Evolutionary conservation across 148 eudicot genomes (phyloP), one percentile per base, ranked within the genome.

Genomic region (Persicaria tinctoria): DNA sequence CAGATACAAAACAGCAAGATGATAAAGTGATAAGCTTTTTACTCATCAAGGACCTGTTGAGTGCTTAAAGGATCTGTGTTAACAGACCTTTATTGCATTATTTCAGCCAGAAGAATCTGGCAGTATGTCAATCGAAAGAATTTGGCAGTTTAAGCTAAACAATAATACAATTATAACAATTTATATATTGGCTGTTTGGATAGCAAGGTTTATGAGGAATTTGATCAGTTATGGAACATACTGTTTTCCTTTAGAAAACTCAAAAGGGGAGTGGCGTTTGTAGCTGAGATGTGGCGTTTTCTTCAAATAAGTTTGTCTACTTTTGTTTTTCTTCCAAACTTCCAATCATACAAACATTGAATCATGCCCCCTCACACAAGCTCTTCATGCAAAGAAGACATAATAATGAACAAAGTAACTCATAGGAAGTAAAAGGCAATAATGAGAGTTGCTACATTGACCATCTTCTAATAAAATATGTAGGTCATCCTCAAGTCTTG

Each of bases 1-100:
- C 47, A 18, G 70, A 63, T 66, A 8, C 16, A 13, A 66, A 66
- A 66, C 48, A 14, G 70, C 70, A 66, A 66, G 47, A 66, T 5
- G 18, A 66, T 38, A 38, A 38, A 13, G 44, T 5, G 18, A 66
- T 38, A 38, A 38, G 5, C 46, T 32, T 64, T 32, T 66, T 66
- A 4, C 8, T 16, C 46, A 38, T 13, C 47, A 44, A 38, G 44
- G 8, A 41, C 41, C 70, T 38, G n/a, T 12, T 51, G 14, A 51
- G 54, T 12, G 54, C 54, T 8, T 51, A 11, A 11, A 51, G 54
- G 54, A 51, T 51, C 13, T 51, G 54, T 3, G 13, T 8, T 51
- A 8, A 51, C 54, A 54, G 57, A 12, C 41, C 41, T 32, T 32
- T 32, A 32, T 32, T 32, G 41, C 41, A 32, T 32, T 32, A 32